phyloP scores from a whole-genome alignment of 2,329 filamentous ascomycete species.

The Aspergillus phoenicis region DNA sequence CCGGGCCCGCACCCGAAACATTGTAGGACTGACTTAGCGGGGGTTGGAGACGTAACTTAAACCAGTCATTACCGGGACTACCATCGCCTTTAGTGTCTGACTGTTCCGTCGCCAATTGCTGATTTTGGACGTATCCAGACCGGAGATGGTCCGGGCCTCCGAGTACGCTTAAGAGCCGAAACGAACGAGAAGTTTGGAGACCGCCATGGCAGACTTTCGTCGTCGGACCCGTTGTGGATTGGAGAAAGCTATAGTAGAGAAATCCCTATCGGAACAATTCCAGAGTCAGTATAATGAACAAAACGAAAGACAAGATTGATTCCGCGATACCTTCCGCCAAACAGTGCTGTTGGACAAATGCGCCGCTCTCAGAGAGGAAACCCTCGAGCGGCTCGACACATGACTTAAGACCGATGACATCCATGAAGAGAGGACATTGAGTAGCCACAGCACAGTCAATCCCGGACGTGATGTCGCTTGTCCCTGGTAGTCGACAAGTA shows the following conservation, averaged over 20 bases:
- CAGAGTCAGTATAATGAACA: neutral
- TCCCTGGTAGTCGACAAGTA: constrained; percentile 1
- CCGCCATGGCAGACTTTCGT: neutral
- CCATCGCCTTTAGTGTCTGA: constrained; percentile 10
- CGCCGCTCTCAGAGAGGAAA: constrained; percentile 39
- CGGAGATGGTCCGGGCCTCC: neutral
- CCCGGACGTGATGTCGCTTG: neutral
- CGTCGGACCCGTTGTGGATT: neutral
- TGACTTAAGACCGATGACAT: constrained; percentile 47
- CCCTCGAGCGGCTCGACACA: constrained; percentile 41
- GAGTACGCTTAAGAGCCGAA: neutral
- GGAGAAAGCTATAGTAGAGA: constrained; percentile 2
- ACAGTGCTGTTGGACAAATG: constrained; percentile 29
- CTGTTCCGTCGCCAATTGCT: neutral
- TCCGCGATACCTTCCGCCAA: constrained; percentile 29
- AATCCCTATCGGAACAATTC: neutral
- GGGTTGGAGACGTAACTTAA: constrained; percentile 17
- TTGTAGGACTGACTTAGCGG: constrained; percentile 17
- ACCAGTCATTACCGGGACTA: constrained; percentile 17
- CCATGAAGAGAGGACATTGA: constrained; percentile 36
- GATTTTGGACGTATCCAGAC: neutral
- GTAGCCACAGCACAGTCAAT: constrained; percentile 9
- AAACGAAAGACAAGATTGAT: neutral
- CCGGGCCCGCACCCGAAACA: neutral
- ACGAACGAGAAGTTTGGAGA: neutral